Percentiles rank a stretch among this genome's conserved stretches.
Conservation (phyloP, 345 rosid species). For the Eucalyptus erythrocorys region DNA sequence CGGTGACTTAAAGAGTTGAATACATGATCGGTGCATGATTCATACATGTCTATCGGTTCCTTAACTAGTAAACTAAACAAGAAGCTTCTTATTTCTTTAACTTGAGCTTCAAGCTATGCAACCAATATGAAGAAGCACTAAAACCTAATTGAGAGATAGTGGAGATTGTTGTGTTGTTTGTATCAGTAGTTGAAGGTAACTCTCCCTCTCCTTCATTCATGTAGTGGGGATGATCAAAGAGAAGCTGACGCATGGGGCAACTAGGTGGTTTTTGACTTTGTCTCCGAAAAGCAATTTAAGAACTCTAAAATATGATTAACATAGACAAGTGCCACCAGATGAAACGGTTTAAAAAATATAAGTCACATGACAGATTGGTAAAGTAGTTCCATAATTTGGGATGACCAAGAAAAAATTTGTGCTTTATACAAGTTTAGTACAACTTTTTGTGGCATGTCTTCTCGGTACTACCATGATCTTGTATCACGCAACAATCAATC, state of each 20-base stretch:
- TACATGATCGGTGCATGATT: fast-evolving
- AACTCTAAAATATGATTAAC: neutral
- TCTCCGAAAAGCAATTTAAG: neutral
- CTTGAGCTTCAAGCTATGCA: neutral
- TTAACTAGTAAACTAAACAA: neutral
- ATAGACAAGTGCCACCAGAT: neutral
- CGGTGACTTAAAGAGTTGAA: neutral
- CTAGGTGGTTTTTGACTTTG: neutral
- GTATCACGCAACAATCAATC: neutral
- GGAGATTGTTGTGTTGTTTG: neutral
- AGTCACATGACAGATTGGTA: neutral
- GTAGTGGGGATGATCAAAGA: neutral
- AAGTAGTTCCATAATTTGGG: neutral
- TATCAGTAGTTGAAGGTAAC: neutral
- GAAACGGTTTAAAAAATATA: no score
- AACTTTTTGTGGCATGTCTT: neutral
- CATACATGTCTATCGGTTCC: neutral
- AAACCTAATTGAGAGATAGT: neutral
- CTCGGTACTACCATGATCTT: neutral
- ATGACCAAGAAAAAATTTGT: neutral
- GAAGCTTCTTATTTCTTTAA: neutral
- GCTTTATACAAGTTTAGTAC: neutral
- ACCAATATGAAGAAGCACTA: neutral
- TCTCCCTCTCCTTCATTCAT: neutral
- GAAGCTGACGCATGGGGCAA: neutral